phyloP scores from a whole-genome alignment of 208 protist species.

The Trypanosoma brucei region DNA sequence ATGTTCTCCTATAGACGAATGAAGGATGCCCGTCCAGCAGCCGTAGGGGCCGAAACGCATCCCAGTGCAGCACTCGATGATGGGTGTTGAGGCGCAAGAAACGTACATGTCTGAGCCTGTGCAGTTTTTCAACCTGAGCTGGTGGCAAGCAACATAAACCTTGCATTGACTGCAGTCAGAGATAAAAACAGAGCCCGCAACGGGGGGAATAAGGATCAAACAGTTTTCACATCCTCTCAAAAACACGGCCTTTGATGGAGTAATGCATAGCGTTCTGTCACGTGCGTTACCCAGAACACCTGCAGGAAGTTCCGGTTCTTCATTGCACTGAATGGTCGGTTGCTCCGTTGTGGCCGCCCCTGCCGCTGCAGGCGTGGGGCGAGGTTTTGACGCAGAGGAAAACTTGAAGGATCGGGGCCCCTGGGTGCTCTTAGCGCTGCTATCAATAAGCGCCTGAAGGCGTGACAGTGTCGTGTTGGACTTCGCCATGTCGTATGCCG shows the following conservation, averaged over 20 bases:
- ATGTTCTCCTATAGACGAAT: slow-evolving; percentile 24
- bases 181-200: slow-evolving; percentile 79
- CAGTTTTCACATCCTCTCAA: slow-evolving; percentile 44
- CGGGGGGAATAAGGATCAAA: slow-evolving; percentile 52
- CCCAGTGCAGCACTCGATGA: slow-evolving; percentile 68
- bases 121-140: slow-evolving; percentile 82
- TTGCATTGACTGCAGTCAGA: slow-evolving; percentile 55
- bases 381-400: slow-evolving; percentile 34
- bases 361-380: slow-evolving; percentile 2
- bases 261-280: slow-evolving; percentile 38
- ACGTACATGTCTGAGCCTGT: slow-evolving; percentile 64
- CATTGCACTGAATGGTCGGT: background rate
- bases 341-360: background rate
- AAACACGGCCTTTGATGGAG: slow-evolving; percentile 47
- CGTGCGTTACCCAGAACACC: slow-evolving; percentile 35
- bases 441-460: slow-evolving; percentile 61
- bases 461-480: slow-evolving; percentile 58
- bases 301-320: background rate
- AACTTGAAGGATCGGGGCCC: slow-evolving; percentile 55
- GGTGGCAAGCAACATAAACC: slow-evolving; percentile 79
- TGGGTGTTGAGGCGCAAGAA: slow-evolving; percentile 75
- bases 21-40: slow-evolving; percentile 65
- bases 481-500: slow-evolving; percentile 73
- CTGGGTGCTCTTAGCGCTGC: background rate
- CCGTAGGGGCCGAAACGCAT: slow-evolving; percentile 77